Evolutionary conservation across 805 yeast genomes (phyloP), one percentile per base, ranked within the genome.

Genomic region (Hanseniaspora thailandica): DNA sequence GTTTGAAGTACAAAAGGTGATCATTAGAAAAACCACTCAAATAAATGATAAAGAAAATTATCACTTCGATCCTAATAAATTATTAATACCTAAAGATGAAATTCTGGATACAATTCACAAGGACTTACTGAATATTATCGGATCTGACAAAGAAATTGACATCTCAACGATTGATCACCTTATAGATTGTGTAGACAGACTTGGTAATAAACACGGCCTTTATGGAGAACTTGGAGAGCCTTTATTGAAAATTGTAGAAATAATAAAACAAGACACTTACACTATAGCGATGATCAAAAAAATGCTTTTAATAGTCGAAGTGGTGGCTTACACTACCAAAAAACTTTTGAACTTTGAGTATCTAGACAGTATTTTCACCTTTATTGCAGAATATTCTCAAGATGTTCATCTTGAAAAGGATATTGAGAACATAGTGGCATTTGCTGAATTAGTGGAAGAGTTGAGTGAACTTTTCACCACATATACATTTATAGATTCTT

Each of bases 401-500:
- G 53, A 49, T 34, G 33, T 49, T 15, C 68, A 64, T 22, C 61
- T 66, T 30, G 54, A 60, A 6, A 61, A 57, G 33, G 71, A 69
- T 57, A 76, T 66, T 46, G 62, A 67, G 38, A 55, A 62, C 54
- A 74, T 77, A 46, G 58, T 75, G 47, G 60, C 63, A n/a, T 26
- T 41, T n/a, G 26, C 30, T n/a, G 45, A 41, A 25, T 7, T 26
- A 41, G 25, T 41, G 31, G 26, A 26, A 22, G n/a, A 25, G 9
- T 8, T 41, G 45, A 22, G n/a, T 25, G 4, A 6, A 3, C 9
- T 41, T 15, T 12, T 38, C n/a, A 22, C 41, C 5, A 26, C 41
- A 13, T 12, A 20, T 15, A 5, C 22, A 8, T 5, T 30, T 4
- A n/a, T 53, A 39, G 77, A 78, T 52, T 89, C 83, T 38, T 70